Evolutionary conservation across 805 yeast genomes (phyloP).

Genomic region (Schwanniomyces polymorphus): DNA sequence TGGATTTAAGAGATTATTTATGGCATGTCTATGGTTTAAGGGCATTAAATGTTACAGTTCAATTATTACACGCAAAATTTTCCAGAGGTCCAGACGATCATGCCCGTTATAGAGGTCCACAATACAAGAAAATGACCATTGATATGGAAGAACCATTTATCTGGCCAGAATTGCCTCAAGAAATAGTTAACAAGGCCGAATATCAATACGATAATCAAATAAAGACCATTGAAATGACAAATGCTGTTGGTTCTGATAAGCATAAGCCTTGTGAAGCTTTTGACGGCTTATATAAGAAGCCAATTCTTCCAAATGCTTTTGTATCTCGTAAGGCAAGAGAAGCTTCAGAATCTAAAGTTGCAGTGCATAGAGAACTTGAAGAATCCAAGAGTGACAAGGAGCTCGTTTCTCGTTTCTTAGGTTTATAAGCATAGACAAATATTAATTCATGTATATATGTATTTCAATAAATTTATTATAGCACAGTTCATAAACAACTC

Average conservation of each 20-base stretch:
- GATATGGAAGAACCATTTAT: conserved; percentile 95
- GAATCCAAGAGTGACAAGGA: conserved; percentile 27
- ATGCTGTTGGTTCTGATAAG: conserved; percentile 63
- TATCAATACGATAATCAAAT: conserved; percentile 48
- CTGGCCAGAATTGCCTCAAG: conserved; percentile 74
- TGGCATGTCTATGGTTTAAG: conserved; percentile 88
- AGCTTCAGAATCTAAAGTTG: conserved; percentile 19
- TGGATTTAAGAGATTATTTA: conserved; percentile 91
- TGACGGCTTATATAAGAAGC: conserved; percentile 63
- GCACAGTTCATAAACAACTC: conserved; percentile 2
- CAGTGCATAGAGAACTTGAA: conserved; percentile 16
- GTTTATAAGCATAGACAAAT: conserved; percentile 16
- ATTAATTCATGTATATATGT: conserved; percentile 9
- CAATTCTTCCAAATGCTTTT: conserved; percentile 38
- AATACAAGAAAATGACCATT: conserved; percentile 92
- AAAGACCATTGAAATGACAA: conserved; percentile 51
- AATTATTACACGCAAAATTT: conserved; percentile 72
- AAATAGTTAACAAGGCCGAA: conserved; percentile 25
- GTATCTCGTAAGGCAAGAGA: conserved; percentile 27
- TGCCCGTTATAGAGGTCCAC: conserved; percentile 76
- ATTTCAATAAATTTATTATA: neutral
- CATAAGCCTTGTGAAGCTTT: conserved; percentile 69
- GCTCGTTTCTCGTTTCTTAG: conserved; percentile 28
- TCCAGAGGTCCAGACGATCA: conserved; percentile 51
- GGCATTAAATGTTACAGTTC: conserved; percentile 86